A percentile compares a stretch with the other conserved stretches of the same genome.
Evolutionary conservation across 169 alveolate genomes (phyloP).

Genomic region (Plasmodium chabaudi): DNA sequence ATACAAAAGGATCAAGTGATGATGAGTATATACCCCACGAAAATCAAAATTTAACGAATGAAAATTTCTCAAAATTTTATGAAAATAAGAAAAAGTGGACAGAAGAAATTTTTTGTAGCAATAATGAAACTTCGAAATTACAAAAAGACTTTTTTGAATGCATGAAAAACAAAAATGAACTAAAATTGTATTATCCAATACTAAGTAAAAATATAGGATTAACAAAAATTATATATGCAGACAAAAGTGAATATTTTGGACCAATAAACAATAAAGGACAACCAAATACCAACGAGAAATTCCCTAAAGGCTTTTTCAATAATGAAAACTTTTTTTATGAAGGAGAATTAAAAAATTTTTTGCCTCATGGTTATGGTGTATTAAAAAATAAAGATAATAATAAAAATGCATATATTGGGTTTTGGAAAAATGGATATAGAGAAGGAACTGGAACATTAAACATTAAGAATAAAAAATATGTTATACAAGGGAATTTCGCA

Average conservation of each 20-base stretch:
- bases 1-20: not conserved
- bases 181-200: conserved; percentile 57
- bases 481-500: conserved; percentile 54
- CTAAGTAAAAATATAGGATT: conserved; percentile 42
- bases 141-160: conserved; percentile 40
- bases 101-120: conserved; percentile 6
- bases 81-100: not conserved
- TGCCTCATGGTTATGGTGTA: conserved; percentile 75
- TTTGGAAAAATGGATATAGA: conserved; percentile 77
- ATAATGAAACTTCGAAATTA: conserved; percentile 18
- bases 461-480: conserved; percentile 62
- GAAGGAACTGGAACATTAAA: conserved; percentile 64
- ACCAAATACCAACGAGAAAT: conserved; percentile 68
- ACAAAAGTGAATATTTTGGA: conserved; percentile 75
- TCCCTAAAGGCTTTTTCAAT: conserved; percentile 71
- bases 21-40: not conserved
- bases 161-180: conserved; percentile 59
- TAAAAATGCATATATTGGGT: conserved; percentile 68
- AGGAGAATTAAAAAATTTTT: conserved; percentile 74
- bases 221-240: conserved; percentile 73
- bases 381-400: conserved; percentile 69
- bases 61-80: not conserved
- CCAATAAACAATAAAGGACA: conserved; percentile 68
- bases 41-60: not conserved
- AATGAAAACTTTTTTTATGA: conserved; percentile 59